phyloP scores from a whole-genome alignment of 345 rosid species.

The Physaria fendleri region DNA sequence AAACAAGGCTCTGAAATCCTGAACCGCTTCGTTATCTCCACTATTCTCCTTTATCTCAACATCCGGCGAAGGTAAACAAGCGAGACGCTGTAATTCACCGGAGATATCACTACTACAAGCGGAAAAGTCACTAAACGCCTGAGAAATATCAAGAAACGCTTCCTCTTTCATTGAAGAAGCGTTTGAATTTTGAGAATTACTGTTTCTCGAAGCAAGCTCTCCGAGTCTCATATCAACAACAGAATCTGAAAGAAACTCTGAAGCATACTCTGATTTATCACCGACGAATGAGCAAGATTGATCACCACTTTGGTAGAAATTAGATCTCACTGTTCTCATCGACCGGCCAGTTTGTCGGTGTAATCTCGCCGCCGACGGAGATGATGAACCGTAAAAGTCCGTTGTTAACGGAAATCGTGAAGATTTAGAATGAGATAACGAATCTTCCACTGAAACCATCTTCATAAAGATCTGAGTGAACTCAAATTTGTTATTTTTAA shows the following conservation, averaged over 20 bases:
- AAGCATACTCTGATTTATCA: constrained; percentile 41
- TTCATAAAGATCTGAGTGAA: not conserved
- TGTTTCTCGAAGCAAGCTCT: constrained; percentile 52
- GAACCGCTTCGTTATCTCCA: constrained; percentile 2
- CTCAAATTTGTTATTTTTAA: not conserved
- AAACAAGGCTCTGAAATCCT: constrained; percentile 52
- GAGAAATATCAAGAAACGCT: constrained; percentile 62
- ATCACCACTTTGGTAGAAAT: constrained; percentile 41
- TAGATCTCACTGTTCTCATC: constrained; percentile 85
- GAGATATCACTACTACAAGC: constrained; percentile 88
- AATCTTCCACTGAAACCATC: constrained; percentile 76
- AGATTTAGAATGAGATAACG: constrained; percentile 47
- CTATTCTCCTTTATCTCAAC: constrained; percentile 8
- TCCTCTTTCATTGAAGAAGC: constrained; percentile 38
- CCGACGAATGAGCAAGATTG: constrained; percentile 42
- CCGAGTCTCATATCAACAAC: constrained; percentile 85
- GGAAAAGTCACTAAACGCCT: constrained; percentile 79
- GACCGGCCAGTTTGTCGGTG: constrained; percentile 71
- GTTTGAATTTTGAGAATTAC: constrained; percentile 35
- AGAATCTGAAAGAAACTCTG: constrained; percentile 77
- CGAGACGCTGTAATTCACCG: constrained; percentile 89
- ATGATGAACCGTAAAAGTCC: constrained; percentile 31
- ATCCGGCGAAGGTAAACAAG: constrained; percentile 54
- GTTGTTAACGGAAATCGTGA: constrained; percentile 53
- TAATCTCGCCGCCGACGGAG: constrained; percentile 37